Conservation (phyloP, 1,139 yeast genomes). For the Hyphopichia buzzinii region DNA sequence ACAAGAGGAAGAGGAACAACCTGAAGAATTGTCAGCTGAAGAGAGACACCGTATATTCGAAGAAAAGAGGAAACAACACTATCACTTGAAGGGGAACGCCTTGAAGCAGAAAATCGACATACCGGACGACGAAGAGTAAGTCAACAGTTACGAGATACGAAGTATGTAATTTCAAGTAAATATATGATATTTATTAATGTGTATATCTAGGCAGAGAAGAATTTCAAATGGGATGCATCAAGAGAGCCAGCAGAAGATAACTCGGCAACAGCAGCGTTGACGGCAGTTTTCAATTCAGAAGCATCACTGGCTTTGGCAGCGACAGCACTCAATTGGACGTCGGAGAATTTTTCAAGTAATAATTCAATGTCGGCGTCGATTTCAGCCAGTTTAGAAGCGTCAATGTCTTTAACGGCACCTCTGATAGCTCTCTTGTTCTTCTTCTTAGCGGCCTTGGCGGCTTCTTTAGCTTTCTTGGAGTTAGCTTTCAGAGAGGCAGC, state of each 20-base stretch:
- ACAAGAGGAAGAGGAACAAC: conserved; percentile 35
- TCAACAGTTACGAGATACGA: no score
- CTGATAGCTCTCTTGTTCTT: conserved; percentile 95
- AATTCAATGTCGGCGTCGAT: conserved; percentile 80
- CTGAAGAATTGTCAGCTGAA: conserved; percentile 48
- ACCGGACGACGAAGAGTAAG: conserved; percentile 33
- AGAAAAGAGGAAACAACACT: conserved; percentile 73
- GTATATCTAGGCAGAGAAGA: conserved; percentile 20
- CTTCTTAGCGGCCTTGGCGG: conserved; percentile 95
- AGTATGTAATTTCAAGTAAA: no score
- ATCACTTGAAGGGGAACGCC: conserved; percentile 64
- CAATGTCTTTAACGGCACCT: conserved; percentile 76
- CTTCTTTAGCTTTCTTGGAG: conserved; percentile 92
- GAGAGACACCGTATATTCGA: conserved; percentile 69
- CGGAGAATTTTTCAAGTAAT: conserved; percentile 77
- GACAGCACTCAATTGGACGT: conserved; percentile 65
- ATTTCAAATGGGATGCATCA: conserved; percentile 34
- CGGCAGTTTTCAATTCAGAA: conserved; percentile 49
- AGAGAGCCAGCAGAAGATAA: conserved; percentile 32
- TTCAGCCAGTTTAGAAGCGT: conserved; percentile 58
- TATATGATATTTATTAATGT: no score
- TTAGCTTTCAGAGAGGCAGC: conserved; percentile 66
- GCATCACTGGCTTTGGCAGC: conserved; percentile 62
- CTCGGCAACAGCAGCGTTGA: conserved; percentile 48
- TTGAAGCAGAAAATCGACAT: conserved; percentile 36